phyloP scores from a whole-genome alignment of 257 asterid genomes.

The Nicotiana undulata region DNA sequence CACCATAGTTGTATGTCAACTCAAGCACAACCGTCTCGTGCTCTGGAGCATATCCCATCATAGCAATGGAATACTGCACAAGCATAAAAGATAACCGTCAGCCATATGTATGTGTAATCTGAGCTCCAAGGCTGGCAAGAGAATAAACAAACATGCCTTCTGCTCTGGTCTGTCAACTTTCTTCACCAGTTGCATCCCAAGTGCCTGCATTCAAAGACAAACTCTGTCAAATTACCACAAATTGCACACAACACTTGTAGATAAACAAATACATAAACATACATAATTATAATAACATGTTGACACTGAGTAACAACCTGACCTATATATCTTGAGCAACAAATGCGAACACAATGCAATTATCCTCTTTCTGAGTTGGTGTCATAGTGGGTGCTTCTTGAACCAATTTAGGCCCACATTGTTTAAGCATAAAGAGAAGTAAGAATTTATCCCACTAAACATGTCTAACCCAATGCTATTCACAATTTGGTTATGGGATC shows the following conservation, averaged over 20 bases:
- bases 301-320: background rate
- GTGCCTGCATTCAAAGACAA: slow-evolving; percentile 44
- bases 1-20: slow-evolving; percentile 93
- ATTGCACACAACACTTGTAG: background rate
- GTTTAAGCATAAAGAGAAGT: background rate
- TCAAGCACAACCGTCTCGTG: slow-evolving; percentile 73
- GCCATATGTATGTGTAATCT: background rate
- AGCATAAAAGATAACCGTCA: background rate
- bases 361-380: background rate
- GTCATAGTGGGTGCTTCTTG: background rate
- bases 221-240: background rate
- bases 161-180: slow-evolving; percentile 85
- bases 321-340: background rate
- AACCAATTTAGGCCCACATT: background rate
- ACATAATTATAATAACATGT: background rate
- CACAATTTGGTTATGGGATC: background rate
- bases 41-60: slow-evolving; percentile 96
- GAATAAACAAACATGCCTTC: slow-evolving; percentile 37
- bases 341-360: background rate
- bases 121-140: background rate
- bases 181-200: slow-evolving; percentile 79
- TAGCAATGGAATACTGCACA: slow-evolving; percentile 79
- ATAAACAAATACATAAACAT: background rate
- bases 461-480: background rate
- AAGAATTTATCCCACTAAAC: background rate